These are phyloP conservation scores for Sporopachydermia lactativora DNA, from an alignment of 805 yeast genomes.

Conservation along the genomic window DNA sequence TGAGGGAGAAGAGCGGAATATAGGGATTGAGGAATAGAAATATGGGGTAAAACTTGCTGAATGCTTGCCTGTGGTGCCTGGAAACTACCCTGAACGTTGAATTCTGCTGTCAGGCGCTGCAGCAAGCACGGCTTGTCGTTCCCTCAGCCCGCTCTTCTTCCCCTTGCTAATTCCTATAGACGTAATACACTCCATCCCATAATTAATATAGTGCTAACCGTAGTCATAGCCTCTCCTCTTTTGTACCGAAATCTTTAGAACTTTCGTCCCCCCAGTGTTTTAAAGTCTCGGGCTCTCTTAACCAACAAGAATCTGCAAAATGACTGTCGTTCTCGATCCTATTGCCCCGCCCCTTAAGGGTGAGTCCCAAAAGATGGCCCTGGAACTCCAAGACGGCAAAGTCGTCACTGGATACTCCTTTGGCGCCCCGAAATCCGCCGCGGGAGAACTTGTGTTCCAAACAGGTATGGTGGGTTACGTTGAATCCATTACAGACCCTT, in stretches of 20 bases:
- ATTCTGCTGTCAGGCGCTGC: too few species aligned
- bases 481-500: conserved; percentile 95
- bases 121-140: too few species aligned
- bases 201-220: conserved; percentile 1
- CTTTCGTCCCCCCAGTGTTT: background rate
- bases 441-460: conserved; percentile 98
- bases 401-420: conserved; percentile 90
- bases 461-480: conserved; percentile 99
- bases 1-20: too few species aligned
- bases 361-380: conserved; percentile 68
- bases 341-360: conserved; percentile 84
- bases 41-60: too few species aligned
- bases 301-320: conserved; percentile 7
- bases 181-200: background rate
- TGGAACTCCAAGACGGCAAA: conserved; percentile 79
- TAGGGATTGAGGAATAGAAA: too few species aligned
- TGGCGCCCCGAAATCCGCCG: conserved; percentile 79
- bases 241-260: conserved; percentile 1
- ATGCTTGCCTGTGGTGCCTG: too few species aligned
- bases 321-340: conserved; percentile 47
- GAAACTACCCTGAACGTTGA: too few species aligned
- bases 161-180: too few species aligned
- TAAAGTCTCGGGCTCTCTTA: background rate
- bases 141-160: too few species aligned
- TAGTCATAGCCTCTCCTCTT: conserved; percentile 2